Percentiles rank a stretch among this genome's conserved stretches.
Conservation (phyloP, 352 stramenopile genomes). For the Phytopythium boreale region DNA sequence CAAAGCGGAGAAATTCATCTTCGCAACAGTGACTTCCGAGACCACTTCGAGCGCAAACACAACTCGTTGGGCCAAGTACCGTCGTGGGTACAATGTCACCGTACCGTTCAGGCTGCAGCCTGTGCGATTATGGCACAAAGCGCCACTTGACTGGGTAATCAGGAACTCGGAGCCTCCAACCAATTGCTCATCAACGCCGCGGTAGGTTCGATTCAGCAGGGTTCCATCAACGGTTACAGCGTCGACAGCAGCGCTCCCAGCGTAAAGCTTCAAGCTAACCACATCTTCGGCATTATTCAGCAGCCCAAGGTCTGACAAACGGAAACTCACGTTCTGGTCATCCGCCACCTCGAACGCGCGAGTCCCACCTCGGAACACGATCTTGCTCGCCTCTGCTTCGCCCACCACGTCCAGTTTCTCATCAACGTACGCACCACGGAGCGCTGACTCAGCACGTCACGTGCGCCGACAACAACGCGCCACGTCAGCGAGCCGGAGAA, state of each 20-base stretch:
- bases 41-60: slow-evolving; percentile 27
- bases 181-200: neutral
- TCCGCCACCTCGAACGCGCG: slow-evolving; percentile 2
- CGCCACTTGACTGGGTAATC: neutral
- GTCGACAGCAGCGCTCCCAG: neutral
- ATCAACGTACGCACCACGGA: neutral
- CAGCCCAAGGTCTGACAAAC: neutral
- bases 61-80: slow-evolving; percentile 38
- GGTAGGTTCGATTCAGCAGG: neutral
- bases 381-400: neutral
- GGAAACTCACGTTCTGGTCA: slow-evolving; percentile 5
- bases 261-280: neutral
- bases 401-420: neutral
- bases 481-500: no score
- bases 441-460: no score
- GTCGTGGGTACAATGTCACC: slow-evolving; percentile 29
- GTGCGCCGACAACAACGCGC: no score
- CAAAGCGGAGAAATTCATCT: slow-evolving; percentile 16
- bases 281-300: neutral
- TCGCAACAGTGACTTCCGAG: slow-evolving; percentile 15
- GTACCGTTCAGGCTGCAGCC: slow-evolving; percentile 16
- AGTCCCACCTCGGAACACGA: neutral
- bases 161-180: neutral
- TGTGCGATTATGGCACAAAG: slow-evolving; percentile 5
- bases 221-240: neutral